A percentile compares a stretch with the other conserved stretches of the same genome.
phyloP scores from a whole-genome alignment of 2,329 filamentous ascomycete genomes.

The Paecilomyces formosus region DNA sequence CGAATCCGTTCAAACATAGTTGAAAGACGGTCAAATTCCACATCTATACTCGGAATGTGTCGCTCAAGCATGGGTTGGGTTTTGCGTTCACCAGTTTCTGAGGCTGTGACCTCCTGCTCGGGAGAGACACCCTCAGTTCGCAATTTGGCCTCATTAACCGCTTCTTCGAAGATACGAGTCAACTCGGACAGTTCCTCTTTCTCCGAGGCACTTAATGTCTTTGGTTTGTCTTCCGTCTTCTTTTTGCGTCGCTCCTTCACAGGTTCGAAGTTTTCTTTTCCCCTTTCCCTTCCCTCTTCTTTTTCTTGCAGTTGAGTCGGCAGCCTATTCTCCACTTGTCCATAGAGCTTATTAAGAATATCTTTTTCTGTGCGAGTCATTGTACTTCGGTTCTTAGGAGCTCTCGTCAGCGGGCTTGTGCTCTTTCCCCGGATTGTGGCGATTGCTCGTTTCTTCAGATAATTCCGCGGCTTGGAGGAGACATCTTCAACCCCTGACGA shows the following conservation, averaged over 20 bases:
- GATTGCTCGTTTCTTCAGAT: slow-evolving; percentile 15
- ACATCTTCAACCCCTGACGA: background rate
- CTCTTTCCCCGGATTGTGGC: slow-evolving; percentile 2
- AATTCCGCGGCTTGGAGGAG: slow-evolving; percentile 10
- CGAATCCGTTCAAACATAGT: background rate
- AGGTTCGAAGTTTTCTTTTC: background rate
- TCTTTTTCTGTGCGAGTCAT: slow-evolving; percentile 15
- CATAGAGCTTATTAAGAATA: slow-evolving; percentile 13
- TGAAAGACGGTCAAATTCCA: background rate
- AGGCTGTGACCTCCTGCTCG: background rate
- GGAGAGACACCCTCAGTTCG: background rate
- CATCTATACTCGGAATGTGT: background rate
- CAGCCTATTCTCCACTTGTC: slow-evolving; percentile 7
- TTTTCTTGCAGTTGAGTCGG: slow-evolving; percentile 1
- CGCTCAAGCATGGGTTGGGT: background rate
- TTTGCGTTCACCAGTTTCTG: background rate
- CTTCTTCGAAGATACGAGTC: slow-evolving; percentile 16
- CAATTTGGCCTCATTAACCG: slow-evolving; percentile 11
- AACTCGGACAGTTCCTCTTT: slow-evolving; percentile 15
- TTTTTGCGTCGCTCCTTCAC: background rate
- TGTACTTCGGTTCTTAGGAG: slow-evolving; percentile 3
- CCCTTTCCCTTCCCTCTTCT: background rate
- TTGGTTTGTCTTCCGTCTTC: background rate
- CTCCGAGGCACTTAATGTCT: background rate
- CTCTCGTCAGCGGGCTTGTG: background rate